A percentile compares a stretch with the other conserved stretches of the same genome.
Evolutionary conservation across 1,284 basidiomycete species (phyloP).

Genomic region (Tilletia setariae): DNA sequence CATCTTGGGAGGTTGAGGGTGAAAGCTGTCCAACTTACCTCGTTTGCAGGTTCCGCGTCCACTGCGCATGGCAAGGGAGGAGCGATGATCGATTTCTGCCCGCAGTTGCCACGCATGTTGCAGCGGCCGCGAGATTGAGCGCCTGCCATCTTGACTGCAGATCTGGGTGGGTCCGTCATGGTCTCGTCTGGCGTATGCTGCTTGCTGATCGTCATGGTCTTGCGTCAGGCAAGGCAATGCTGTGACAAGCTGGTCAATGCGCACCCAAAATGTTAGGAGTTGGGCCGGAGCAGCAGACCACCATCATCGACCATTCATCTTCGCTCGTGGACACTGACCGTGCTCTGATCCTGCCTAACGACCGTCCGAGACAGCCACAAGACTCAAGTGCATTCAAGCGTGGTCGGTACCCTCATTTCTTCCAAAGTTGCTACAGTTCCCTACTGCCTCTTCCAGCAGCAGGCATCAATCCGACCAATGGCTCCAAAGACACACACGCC

Average conservation of each 20-base stretch:
- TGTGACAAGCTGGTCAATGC: background rate
- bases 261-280: background rate
- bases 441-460: background rate
- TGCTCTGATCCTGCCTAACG: no score
- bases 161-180: background rate
- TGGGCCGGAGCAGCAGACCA: no score
- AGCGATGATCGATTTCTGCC: conserved; percentile 43
- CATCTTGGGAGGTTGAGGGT: background rate
- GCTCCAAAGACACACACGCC: background rate
- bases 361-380: no score
- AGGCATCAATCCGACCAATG: background rate
- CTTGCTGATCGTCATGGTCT: background rate
- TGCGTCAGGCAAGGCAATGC: background rate
- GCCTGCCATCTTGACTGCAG: background rate
- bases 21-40: background rate
- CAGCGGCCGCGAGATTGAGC: conserved; percentile 27
- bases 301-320: no score
- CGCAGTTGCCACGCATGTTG: conserved; percentile 46
- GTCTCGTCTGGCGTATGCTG: background rate
- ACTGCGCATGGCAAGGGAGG: conserved; percentile 42
- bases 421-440: background rate
- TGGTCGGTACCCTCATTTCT: no score
- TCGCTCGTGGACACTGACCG: no score
- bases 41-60: conserved; percentile 22
- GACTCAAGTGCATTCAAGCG: no score